Conservation (phyloP, 768 basidiomycete genomes). For the Mycena galopus region DNA sequence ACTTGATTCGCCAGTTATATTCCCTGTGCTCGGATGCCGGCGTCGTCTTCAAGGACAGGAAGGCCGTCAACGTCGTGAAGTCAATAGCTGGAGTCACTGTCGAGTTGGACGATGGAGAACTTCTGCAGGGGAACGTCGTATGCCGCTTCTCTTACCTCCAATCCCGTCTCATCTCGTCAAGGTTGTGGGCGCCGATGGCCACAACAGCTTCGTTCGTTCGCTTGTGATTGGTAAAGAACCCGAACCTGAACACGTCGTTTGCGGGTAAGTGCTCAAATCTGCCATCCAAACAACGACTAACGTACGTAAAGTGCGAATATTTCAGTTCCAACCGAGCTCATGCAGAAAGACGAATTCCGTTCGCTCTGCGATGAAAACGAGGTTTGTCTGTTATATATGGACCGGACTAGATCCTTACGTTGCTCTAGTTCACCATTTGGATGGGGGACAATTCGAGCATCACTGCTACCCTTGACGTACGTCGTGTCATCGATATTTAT, state of each 20-base stretch:
- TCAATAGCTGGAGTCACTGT: not conserved
- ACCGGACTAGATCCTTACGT: too few relatives aligned
- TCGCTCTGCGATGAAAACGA: slow-evolving; percentile 19
- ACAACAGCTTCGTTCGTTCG: slow-evolving; percentile 53
- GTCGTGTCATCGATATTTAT: not conserved
- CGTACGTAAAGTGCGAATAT: slow-evolving; percentile 8
- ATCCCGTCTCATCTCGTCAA: not conserved
- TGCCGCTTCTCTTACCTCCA: not conserved
- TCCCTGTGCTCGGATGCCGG: slow-evolving; percentile 23
- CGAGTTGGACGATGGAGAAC: not conserved
- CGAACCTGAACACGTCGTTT: slow-evolving; percentile 6
- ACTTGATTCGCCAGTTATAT: slow-evolving; percentile 10
- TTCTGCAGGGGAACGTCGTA: slow-evolving; percentile 17
- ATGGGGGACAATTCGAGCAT: slow-evolving; percentile 26
- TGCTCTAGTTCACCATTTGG: slow-evolving; percentile 27
- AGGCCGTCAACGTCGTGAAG: not conserved
- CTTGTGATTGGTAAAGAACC: slow-evolving; percentile 11
- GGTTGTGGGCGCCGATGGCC: slow-evolving; percentile 36
- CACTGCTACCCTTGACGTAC: slow-evolving; percentile 18
- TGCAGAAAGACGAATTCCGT: slow-evolving; percentile 13
- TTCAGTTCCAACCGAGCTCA: slow-evolving; percentile 21
- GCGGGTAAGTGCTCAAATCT: not conserved
- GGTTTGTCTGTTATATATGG: too few relatives aligned
- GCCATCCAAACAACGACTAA: not conserved
- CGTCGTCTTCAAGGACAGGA: slow-evolving; percentile 11